Evolutionary conservation across 164 flowering plant genomes (phyloP).

Genomic region (Magnolia officinalis): DNA sequence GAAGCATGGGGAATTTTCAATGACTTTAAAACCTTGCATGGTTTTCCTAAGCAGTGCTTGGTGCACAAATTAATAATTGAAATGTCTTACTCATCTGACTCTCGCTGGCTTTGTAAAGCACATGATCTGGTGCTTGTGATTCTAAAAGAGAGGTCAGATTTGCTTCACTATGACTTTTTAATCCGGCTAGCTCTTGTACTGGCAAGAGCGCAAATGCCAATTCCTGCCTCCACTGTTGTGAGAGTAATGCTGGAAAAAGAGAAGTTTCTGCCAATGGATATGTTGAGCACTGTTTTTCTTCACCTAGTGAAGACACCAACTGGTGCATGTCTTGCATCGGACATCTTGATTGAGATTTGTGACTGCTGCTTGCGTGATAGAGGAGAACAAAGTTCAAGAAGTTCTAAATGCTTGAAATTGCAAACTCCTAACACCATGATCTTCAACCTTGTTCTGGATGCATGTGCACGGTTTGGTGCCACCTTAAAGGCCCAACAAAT

Average conservation of each 20-base stretch:
- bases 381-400: constrained; percentile 10
- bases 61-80: constrained; percentile 43
- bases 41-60: constrained; percentile 42
- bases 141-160: constrained; percentile 34
- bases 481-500: constrained; percentile 59
- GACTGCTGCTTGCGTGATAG: constrained; percentile 23
- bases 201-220: constrained; percentile 67
- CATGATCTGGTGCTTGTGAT: constrained; percentile 43
- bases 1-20: constrained; percentile 68
- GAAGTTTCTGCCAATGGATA: constrained; percentile 32
- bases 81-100: constrained; percentile 52
- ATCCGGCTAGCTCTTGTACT: constrained; percentile 51
- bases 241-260: constrained; percentile 49
- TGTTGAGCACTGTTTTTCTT: constrained; percentile 41
- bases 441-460: constrained; percentile 80
- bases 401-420: constrained; percentile 18
- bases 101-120: constrained; percentile 52
- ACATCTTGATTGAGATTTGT: constrained; percentile 68
- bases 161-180: constrained; percentile 39
- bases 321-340: constrained; percentile 63
- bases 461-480: constrained; percentile 53
- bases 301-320: constrained; percentile 73
- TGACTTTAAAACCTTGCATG: constrained; percentile 50
- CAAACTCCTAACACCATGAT: constrained; percentile 51
- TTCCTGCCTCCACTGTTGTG: constrained; percentile 53